Percentiles rank a stretch among this genome's conserved stretches.
These are phyloP conservation scores for Pseudocercospora fuligena DNA, from an alignment of 2,329 filamentous ascomycete species.

Conservation along the genomic window DNA sequence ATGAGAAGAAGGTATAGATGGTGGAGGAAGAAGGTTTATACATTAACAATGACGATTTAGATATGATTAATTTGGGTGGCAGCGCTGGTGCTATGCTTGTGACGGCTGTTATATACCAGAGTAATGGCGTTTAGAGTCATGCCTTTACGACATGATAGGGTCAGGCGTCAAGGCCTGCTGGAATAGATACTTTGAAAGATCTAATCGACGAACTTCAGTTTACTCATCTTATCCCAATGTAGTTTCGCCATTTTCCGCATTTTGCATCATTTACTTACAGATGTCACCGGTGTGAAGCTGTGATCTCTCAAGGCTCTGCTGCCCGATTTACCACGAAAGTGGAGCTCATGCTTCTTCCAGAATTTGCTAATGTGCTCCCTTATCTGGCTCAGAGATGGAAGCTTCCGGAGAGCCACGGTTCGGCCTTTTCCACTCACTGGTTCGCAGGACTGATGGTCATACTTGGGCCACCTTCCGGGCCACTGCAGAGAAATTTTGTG, in stretches of 20 bases:
- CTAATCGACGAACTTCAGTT: neutral
- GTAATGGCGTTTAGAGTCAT: constrained; percentile 6
- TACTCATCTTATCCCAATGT: neutral
- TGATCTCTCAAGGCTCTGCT: neutral
- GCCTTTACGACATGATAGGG: neutral
- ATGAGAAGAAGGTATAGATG: constrained; percentile 26
- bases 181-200: neutral
- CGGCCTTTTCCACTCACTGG: neutral
- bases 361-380: neutral
- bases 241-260: neutral
- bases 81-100: neutral
- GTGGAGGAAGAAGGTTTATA: neutral
- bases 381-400: neutral
- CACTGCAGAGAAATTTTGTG: neutral
- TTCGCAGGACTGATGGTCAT: neutral
- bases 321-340: neutral
- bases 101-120: constrained; percentile 3
- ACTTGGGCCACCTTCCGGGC: neutral
- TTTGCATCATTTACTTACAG: neutral
- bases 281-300: neutral
- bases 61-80: neutral
- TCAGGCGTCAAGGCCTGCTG: neutral
- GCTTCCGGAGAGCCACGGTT: neutral
- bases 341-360: neutral
- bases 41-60: neutral